phyloP scores from a whole-genome alignment of 805 yeast species.

The Teunomyces kruisii region DNA sequence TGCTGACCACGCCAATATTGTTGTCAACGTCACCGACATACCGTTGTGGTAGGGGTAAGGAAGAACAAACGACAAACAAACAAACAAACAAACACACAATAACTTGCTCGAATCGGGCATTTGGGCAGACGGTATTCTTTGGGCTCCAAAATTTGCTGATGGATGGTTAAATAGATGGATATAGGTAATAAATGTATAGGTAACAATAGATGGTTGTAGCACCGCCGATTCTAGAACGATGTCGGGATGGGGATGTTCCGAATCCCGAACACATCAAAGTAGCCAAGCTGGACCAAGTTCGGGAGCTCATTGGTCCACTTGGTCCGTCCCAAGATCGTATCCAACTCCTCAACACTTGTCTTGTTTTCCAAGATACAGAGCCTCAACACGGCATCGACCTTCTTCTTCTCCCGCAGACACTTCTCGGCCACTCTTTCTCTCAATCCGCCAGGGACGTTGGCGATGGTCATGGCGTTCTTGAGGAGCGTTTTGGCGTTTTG shows the following conservation, averaged over 20 bases:
- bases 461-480: conserved; percentile 45
- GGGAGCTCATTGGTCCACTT: conserved; percentile 32
- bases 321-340: conserved; percentile 28
- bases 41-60: conserved; percentile 15
- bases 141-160: background rate
- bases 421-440: conserved; percentile 48
- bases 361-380: conserved; percentile 48
- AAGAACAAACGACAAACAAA: too few species aligned
- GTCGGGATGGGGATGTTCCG: conserved; percentile 1
- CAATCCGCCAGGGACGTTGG: conserved; percentile 51
- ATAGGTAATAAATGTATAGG: background rate
- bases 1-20: conserved; percentile 18
- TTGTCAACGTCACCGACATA: conserved; percentile 32
- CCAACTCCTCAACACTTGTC: conserved; percentile 24
- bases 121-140: too few species aligned
- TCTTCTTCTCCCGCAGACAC: conserved; percentile 38
- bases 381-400: conserved; percentile 46
- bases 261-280: conserved; percentile 21
- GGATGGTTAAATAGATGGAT: too few species aligned
- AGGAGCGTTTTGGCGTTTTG: conserved; percentile 43
- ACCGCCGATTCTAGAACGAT: too few species aligned
- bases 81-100: too few species aligned
- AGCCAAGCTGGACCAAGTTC: conserved; percentile 23
- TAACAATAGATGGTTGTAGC: background rate
- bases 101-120: background rate